Evolutionary conservation across 306 rosid species (phyloP).

Genomic region (Cucumis melo): DNA sequence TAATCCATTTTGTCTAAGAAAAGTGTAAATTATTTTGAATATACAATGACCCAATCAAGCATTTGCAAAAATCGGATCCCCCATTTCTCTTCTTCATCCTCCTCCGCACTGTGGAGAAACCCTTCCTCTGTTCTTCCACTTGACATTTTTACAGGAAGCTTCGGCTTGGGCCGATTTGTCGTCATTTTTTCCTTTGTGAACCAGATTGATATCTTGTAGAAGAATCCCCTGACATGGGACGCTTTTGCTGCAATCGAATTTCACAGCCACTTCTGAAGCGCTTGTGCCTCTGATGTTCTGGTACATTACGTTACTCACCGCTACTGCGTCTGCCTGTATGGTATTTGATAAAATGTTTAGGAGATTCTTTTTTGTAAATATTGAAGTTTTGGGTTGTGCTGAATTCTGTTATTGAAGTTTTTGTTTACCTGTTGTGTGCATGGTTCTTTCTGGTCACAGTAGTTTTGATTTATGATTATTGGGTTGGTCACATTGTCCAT

Average conservation of each 20-base stretch:
- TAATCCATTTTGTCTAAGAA: neutral
- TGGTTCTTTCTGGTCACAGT: constrained; percentile 43
- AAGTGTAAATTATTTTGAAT: neutral
- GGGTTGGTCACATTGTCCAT: constrained; percentile 70
- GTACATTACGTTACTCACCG: constrained; percentile 39
- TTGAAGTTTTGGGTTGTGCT: neutral
- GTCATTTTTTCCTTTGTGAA: neutral
- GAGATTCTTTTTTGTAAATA: neutral
- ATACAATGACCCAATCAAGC: neutral
- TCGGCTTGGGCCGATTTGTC: neutral
- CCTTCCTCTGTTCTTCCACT: constrained; percentile 12
- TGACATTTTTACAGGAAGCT: constrained; percentile 47
- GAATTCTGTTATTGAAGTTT: neutral
- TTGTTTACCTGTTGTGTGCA: constrained; percentile 45
- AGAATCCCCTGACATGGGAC: constrained; percentile 31
- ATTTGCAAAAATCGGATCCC: neutral
- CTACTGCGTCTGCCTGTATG: constrained; percentile 42
- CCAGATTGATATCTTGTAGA: constrained; percentile 32
- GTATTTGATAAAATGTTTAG: neutral
- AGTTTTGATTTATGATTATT: constrained; percentile 73
- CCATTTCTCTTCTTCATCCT: neutral
- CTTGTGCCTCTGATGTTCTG: constrained; percentile 66
- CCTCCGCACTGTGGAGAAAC: constrained; percentile 39
- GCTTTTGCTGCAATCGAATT: constrained; percentile 38
- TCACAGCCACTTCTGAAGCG: constrained; percentile 51